Evolutionary conservation across 2,329 filamentous ascomycete species (phyloP).

Genomic region (Capronia americana): DNA sequence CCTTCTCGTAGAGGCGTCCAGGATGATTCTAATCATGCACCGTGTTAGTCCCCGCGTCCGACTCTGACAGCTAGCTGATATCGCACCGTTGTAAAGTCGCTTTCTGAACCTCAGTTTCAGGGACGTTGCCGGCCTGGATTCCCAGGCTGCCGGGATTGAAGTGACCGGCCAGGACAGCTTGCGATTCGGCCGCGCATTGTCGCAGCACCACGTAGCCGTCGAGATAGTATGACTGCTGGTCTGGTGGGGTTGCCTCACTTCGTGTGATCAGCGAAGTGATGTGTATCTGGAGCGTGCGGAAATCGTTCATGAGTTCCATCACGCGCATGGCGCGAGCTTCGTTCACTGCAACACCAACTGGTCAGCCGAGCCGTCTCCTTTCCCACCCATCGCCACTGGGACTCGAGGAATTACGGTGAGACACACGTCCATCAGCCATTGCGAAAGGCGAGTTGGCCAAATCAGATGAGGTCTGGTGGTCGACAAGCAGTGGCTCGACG

Average conservation of each 20-base stretch:
- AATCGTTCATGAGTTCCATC: conserved; percentile 69
- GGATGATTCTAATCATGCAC: conserved; percentile 59
- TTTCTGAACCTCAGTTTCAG: conserved; percentile 62
- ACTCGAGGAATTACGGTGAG: conserved; percentile 22
- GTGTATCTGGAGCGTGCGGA: conserved; percentile 65
- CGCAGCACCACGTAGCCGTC: conserved; percentile 65
- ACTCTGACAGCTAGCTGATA: background rate
- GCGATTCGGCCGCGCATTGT: conserved; percentile 62
- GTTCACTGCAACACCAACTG: conserved; percentile 58
- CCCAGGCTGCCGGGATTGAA: conserved; percentile 55
- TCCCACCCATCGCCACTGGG: conserved; percentile 7
- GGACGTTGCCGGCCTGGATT: conserved; percentile 38
- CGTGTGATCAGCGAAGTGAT: conserved; percentile 53
- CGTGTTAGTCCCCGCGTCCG: conserved; percentile 31
- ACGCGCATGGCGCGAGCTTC: conserved; percentile 68
- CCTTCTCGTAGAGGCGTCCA: conserved; percentile 64
- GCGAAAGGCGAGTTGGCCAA: conserved; percentile 18
- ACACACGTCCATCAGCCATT: conserved; percentile 41
- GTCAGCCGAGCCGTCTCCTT: conserved; percentile 25
- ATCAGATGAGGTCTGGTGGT: conserved; percentile 15
- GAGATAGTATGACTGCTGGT: conserved; percentile 62
- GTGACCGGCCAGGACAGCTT: conserved; percentile 60
- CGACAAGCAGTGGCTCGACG: conserved; percentile 14
- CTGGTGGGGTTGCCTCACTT: conserved; percentile 57
- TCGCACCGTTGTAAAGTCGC: conserved; percentile 62